phyloP scores from a whole-genome alignment of 139 green algal genomes.

The Haematococcus sp. region DNA sequence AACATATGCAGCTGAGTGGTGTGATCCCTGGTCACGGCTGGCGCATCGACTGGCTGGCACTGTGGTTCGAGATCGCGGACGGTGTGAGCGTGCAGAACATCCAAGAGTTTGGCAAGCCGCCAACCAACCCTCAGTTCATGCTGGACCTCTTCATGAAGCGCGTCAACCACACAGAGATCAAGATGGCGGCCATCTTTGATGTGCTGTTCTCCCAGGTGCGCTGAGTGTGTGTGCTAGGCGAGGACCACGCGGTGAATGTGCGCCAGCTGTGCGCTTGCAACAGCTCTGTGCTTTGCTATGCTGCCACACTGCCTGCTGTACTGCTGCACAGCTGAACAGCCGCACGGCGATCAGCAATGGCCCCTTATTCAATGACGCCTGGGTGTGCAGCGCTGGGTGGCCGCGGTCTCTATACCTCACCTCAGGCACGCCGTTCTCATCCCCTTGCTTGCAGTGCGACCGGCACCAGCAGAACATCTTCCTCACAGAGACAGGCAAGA shows the following conservation, averaged over 20 bases:
- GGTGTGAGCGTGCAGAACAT: slow-evolving; percentile 35
- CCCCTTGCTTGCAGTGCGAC: slow-evolving; percentile 44
- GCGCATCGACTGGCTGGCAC: slow-evolving; percentile 45
- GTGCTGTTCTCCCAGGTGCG: slow-evolving; percentile 33
- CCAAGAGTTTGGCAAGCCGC: slow-evolving; percentile 34
- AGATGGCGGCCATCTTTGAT: slow-evolving; percentile 50
- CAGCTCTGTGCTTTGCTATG: too few species aligned
- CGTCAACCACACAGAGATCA: slow-evolving; percentile 44
- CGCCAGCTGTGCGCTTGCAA: too few species aligned
- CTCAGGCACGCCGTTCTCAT: too few species aligned
- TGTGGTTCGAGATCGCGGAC: slow-evolving; percentile 48
- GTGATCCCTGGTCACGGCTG: slow-evolving; percentile 41
- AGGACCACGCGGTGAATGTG: too few species aligned
- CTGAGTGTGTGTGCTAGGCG: too few species aligned
- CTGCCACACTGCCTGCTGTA: too few species aligned
- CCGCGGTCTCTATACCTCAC: too few species aligned
- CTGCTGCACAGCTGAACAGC: too few species aligned
- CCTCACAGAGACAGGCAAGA: slow-evolving; percentile 37
- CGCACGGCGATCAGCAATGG: too few species aligned
- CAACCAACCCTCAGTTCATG: slow-evolving; percentile 18
- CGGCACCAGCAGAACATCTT: slow-evolving; percentile 57
- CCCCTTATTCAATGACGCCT: too few species aligned
- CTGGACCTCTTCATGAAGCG: slow-evolving; percentile 24
- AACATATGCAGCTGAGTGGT: neutral
- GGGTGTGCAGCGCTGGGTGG: too few species aligned